These are phyloP conservation scores for Leccinum variabile DNA, from an alignment of 1,284 basidiomycete species.

Conservation along the genomic window DNA sequence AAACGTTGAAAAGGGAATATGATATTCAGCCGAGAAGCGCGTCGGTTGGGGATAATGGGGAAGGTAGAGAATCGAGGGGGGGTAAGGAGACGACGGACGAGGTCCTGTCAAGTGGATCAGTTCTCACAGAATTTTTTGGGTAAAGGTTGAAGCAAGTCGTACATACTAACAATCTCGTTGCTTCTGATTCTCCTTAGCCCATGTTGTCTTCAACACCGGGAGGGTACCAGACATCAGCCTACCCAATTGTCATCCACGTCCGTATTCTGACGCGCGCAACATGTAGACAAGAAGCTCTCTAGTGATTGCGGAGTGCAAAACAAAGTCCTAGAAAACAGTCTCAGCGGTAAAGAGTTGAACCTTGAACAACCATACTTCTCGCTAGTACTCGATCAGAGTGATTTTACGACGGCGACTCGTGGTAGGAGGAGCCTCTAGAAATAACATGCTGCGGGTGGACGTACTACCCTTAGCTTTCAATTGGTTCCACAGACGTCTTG, in stretches of 20 bases:
- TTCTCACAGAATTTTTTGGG: background rate
- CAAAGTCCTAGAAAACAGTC: too few species aligned
- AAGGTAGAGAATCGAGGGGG: slow-evolving; percentile 50
- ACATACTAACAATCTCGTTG: slow-evolving; percentile 74
- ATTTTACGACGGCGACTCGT: too few species aligned
- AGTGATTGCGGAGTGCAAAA: too few species aligned
- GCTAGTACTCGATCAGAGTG: too few species aligned
- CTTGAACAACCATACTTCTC: too few species aligned
- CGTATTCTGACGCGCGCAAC: background rate
- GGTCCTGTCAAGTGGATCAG: slow-evolving; percentile 46
- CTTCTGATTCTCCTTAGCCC: slow-evolving; percentile 56
- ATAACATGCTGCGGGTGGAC: too few species aligned
- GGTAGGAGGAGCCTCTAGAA: too few species aligned
- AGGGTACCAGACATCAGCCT: slow-evolving; percentile 66
- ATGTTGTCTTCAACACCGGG: slow-evolving; percentile 54
- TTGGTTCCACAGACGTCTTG: background rate
- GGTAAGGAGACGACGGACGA: slow-evolving; percentile 59
- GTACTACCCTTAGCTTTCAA: too few species aligned
- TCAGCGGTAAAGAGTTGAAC: too few species aligned
- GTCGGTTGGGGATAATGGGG: slow-evolving; percentile 47
- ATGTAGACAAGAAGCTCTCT: slow-evolving; percentile 25
- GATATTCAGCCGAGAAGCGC: slow-evolving; percentile 49
- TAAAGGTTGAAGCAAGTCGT: slow-evolving; percentile 24
- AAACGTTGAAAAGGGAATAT: slow-evolving; percentile 59
- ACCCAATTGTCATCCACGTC: slow-evolving; percentile 3